Percentiles rank a stretch among this genome's conserved stretches.
phyloP scores from a whole-genome alignment of 768 basidiomycete species.

The Paxillus involutus region DNA sequence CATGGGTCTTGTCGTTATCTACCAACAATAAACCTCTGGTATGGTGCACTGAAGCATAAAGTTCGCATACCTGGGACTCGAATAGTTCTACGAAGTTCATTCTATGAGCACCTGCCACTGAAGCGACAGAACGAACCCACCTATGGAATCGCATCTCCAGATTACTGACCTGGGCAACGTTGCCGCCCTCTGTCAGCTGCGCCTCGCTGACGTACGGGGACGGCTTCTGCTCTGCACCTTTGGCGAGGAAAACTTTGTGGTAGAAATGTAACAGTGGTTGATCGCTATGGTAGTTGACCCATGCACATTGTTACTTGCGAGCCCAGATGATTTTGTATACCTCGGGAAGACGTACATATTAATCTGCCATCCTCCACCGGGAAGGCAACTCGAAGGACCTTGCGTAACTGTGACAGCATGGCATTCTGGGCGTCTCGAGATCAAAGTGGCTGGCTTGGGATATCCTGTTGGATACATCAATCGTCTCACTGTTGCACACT shows the following conservation, averaged over 20 bases:
- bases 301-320: neutral
- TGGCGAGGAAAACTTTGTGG: neutral
- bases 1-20: too few species aligned
- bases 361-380: neutral
- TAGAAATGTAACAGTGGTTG: neutral
- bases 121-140: too few species aligned
- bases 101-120: too few species aligned
- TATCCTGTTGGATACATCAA: neutral
- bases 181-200: neutral
- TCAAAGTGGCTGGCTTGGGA: neutral
- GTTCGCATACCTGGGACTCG: too few species aligned
- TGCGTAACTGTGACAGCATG: neutral
- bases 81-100: too few species aligned
- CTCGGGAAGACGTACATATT: neutral
- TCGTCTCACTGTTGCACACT: neutral
- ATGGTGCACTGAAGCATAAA: too few species aligned
- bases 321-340: neutral
- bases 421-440: neutral
- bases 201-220: neutral
- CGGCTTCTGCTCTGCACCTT: neutral
- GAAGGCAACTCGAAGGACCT: neutral
- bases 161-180: neutral
- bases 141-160: neutral
- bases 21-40: too few species aligned
- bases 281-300: neutral